Base-by-base conservation (phyloP, 2,329 filamentous ascomycete genomes). In the Penicillium sp. region DNA sequence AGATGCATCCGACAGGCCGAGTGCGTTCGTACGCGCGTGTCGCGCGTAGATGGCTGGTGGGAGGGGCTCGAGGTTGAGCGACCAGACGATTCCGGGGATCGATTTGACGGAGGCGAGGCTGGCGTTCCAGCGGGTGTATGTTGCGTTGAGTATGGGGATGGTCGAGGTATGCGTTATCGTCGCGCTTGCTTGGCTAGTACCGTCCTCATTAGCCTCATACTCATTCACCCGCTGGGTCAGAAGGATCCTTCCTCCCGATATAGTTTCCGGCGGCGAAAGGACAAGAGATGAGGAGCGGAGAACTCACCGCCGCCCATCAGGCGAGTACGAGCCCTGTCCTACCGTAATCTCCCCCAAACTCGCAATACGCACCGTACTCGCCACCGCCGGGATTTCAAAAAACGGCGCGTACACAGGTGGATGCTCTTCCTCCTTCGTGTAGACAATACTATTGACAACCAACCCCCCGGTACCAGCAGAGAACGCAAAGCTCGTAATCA, bases 371-470 rank as follows among this genome's bases (percentile, higher is more conserved):
- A 45, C 21, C 17, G 35, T 41, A 41, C 52, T 45, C n/a, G 17
- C 3, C 2, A 41, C 3, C 15, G 17, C 15, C 31, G 38, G 49
- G 11, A 26, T 60, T 13, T 51, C 29, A 44, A 48, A 44, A 23
- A 31, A 47, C 23, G 26, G 23, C 17, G 30, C 30, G 58, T 77
- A 81, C 30, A 79, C 76, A 0, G 70, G 59, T 0, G 79, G 75
- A 8, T 77, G 64, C 3, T 67, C 62, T 11, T 71, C 71, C 15
- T 79, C 71, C 51, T 78, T 72, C 1, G 75, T 68, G 60, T 83
- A 81, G 51, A 76, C 78, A 1, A 82, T 62, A 3, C 51, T 45
- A 50, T 70, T 74, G 7, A 72, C 67, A 75, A 74, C 51, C 69
- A 74, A 13, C 75, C 60, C 47, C 75, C 52, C 35, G 11, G 7